Percentiles rank a stretch among this genome's conserved stretches.
Conservation (phyloP, 2,329 filamentous ascomycete genomes). For the Colletotrichum lupini region DNA sequence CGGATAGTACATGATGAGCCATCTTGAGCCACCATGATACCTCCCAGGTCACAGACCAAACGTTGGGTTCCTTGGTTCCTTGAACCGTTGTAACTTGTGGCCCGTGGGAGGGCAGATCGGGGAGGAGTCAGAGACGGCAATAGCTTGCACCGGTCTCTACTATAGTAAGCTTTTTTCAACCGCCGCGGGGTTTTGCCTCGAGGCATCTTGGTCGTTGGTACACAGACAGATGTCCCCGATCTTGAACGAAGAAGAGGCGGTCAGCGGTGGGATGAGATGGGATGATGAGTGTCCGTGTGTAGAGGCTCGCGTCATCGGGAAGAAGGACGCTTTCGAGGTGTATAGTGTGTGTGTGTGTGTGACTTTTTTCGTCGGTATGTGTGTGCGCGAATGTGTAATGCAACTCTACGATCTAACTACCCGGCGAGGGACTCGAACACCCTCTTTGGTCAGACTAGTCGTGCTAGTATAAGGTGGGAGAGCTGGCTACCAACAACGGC, state of each 20-base stretch:
- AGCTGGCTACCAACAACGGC: background rate
- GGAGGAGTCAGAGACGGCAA: constrained; percentile 14
- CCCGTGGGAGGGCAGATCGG: background rate
- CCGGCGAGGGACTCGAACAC: background rate
- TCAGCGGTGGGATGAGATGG: constrained; percentile 13
- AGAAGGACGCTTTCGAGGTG: background rate
- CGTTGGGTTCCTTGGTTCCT: background rate
- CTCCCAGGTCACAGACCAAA: constrained; percentile 11
- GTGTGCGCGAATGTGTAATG: constrained; percentile 2
- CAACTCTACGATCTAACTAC: background rate
- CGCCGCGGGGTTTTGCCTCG: background rate
- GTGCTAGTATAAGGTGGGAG: no score
- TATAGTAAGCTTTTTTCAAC: background rate
- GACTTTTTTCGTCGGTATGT: background rate
- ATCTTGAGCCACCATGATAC: constrained; percentile 24
- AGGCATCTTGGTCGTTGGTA: background rate
- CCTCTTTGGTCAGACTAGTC: background rate
- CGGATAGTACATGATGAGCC: constrained; percentile 3
- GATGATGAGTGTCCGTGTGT: background rate
- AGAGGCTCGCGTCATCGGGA: background rate
- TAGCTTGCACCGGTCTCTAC: background rate
- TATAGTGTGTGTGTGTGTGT: no score
- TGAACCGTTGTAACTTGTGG: no score
- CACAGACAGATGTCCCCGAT: background rate
- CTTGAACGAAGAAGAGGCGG: constrained; percentile 25